Base-by-base conservation (phyloP, 2,329 filamentous ascomycete genomes). In the Elsinoe perseae region DNA sequence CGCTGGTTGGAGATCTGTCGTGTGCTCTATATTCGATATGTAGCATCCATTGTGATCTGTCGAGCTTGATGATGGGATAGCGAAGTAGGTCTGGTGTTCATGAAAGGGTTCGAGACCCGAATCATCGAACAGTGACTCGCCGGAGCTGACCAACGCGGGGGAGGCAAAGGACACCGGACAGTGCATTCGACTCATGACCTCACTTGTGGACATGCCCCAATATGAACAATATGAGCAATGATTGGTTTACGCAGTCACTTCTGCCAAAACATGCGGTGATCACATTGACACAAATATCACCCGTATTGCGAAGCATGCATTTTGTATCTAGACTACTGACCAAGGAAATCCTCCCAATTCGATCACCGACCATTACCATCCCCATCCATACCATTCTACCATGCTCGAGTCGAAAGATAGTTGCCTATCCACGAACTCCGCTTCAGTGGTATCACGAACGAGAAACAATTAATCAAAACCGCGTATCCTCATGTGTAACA, bases 21-120 rank as follows among this genome's bases (percentile, higher is more conserved):
- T 23, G 12, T 34, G 28, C 25, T 28, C 42, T 56, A 56, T 56
- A 56, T 56, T 56, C 53, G 53, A 56, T 46, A 44, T 36, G 40
- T 28, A 10, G 53, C 40, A 42, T 56, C 53, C 53, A 56, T 56
- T 12, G 10, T 50, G 16, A 10, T 50, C 2, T 57, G 44, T 42
- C 18, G 42, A 34, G 32, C 10, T 43, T 52, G 32, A 50, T 21
- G 38, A 20, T 32, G 21, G 30, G 10, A 36, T 18, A 30, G 9
- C 43, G n/a, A 40, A 36, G 28, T 18, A 32, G 43, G 32, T 50
- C 43, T 30, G 21, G 54, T 16, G 10, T 25, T 23, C 25, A 18
- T 23, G 25, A 25, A 18, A 44, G 54, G 34, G 43, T 36, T 27
- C 18, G 18, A 50, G n/a, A 30, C 34, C 34, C 28, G 40, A 46